Base-by-base conservation (phyloP, 371 early-diverging fungal species). In the Mortierella sp. region DNA sequence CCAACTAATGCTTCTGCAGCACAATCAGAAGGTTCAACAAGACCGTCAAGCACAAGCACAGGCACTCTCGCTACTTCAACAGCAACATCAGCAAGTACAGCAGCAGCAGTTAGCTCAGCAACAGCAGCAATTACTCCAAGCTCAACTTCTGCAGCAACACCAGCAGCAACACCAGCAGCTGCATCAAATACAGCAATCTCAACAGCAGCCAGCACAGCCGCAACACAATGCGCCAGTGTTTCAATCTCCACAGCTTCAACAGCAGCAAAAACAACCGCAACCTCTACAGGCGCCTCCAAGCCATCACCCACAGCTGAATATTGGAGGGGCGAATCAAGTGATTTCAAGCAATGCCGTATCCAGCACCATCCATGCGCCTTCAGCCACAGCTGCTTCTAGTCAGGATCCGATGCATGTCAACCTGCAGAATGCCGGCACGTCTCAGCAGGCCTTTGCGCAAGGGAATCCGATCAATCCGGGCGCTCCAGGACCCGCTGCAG, bases 51-150 rank as follows among this genome's bases (percentile, higher is more conserved):
- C n/a, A 8, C 60, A 68, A 49, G 49, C 37, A 19, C 52, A 51
- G 31, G 39, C 50, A 24, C 5, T 48, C 6, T n/a, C 26, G 15
- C 63, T 53, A 30, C 49, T 23, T 3, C 68, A 60, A 26, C 56
- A 48, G 43, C 57, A 50, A 54, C 63, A 57, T 6, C 65, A 65
- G 41, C 63, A 66, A 8, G 21, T 44, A 2, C 62, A 62, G 32
- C 48, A 54, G 4, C 54, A 58, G 19, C 55, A 60, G 31, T n/a
- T n/a, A n/a, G n/a, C n/a, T n/a, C 56, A 68, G 15, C 55, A 59
- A 27, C 56, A 59, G 37, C 52, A 51, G 14, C 59, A 54, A 3
- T 50, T 60, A 24, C 60, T 39, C 1, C 67, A 66, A 39, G 21
- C 31, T 11, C 47, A 46, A 2, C 50, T 41, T 6, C 56, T 49